phyloP scores from a whole-genome alignment of 2,329 filamentous ascomycete genomes.

The Parastagonospora avenae region DNA sequence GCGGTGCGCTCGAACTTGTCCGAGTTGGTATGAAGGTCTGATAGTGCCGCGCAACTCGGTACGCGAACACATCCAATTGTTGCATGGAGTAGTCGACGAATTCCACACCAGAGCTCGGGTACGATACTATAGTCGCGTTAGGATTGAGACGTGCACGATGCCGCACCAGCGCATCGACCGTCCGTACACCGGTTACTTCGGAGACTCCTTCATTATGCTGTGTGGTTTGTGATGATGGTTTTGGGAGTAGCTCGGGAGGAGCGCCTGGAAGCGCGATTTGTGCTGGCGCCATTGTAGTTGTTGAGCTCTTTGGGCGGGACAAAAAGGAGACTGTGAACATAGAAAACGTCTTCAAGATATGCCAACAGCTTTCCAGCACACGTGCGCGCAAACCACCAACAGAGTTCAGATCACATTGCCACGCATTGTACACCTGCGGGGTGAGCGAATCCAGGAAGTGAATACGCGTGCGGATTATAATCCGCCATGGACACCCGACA shows the following conservation, averaged over 20 bases:
- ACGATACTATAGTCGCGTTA: conserved; percentile 49
- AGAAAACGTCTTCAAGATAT: not conserved
- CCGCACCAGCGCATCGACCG: conserved; percentile 49
- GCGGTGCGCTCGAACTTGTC: conserved; percentile 15
- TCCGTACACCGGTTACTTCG: conserved; percentile 22
- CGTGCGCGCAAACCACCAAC: no score
- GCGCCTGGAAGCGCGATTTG: conserved; percentile 19
- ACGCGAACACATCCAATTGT: conserved; percentile 52
- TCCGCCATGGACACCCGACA: no score
- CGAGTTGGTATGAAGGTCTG: conserved; percentile 25
- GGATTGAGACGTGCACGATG: conserved; percentile 44
- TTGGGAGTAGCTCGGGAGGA: conserved; percentile 3
- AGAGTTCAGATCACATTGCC: no score
- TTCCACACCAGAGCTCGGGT: conserved; percentile 51
- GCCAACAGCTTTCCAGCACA: no score
- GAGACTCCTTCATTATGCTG: not conserved
- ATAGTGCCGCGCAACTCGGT: conserved; percentile 29
- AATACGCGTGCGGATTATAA: no score
- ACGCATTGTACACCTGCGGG: no score
- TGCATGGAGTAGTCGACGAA: conserved; percentile 56
- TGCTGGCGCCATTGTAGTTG: conserved; percentile 21
- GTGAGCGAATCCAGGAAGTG: no score
- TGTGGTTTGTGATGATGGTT: not conserved
- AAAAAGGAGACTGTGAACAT: not conserved
- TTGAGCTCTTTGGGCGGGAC: not conserved